phyloP scores from a whole-genome alignment of 2,329 filamentous ascomycete species.

The Hypoxylon sp. region DNA sequence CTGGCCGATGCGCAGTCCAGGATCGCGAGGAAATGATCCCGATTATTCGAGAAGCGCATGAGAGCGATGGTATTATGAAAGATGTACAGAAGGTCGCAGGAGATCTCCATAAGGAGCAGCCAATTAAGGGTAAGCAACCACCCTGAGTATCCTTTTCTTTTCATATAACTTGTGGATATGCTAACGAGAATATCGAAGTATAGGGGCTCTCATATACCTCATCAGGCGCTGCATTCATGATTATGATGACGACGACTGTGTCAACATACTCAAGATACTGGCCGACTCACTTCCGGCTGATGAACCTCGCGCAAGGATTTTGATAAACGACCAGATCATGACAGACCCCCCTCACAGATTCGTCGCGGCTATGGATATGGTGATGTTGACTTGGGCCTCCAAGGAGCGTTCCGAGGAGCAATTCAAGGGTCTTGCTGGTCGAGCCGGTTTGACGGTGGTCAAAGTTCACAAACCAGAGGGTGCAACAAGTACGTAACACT shows the following conservation, averaged over 20 bases:
- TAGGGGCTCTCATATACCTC: conserved; percentile 54
- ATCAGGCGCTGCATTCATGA: conserved; percentile 55
- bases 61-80: conserved; percentile 40
- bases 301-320: conserved; percentile 33
- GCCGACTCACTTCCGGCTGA: conserved; percentile 37
- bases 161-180: neutral
- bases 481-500: conserved; percentile 11
- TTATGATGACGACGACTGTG: conserved; percentile 50
- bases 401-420: conserved; percentile 35
- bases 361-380: conserved; percentile 35
- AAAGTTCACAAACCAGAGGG: conserved; percentile 35
- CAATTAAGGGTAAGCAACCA: conserved; percentile 48
- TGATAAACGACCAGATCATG: conserved; percentile 43
- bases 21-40: conserved; percentile 52
- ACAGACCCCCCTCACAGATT: conserved; percentile 32
- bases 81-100: conserved; percentile 48
- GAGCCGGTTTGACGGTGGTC: conserved; percentile 32
- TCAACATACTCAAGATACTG: conserved; percentile 40
- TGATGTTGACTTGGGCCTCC: conserved; percentile 38
- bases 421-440: conserved; percentile 23
- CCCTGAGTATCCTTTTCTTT: conserved; percentile 19
- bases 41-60: conserved; percentile 29
- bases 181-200: neutral
- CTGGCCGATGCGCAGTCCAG: conserved; percentile 50
- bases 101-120: conserved; percentile 52